A percentile compares a stretch with the other conserved stretches of the same genome.
Conservation (phyloP, 441 rosid species). For the Populus trichocarpa region DNA sequence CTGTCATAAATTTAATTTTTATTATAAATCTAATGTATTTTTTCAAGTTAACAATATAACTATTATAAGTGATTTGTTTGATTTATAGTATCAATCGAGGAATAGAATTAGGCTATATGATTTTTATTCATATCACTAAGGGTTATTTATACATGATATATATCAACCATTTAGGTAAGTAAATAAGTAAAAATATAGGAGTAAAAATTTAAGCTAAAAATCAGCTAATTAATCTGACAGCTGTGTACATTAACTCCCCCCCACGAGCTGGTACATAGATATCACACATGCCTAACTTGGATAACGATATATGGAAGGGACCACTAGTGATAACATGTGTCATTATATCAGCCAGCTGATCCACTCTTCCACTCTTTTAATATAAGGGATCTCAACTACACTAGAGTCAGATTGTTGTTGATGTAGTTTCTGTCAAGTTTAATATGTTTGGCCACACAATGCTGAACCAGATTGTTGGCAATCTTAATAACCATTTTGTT, state of each 20-base stretch:
- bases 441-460: not conserved
- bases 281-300: slow-evolving; percentile 1
- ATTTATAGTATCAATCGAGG: too few species aligned
- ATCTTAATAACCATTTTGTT: not conserved
- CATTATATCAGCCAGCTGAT: not conserved
- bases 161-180: too few species aligned
- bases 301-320: not conserved
- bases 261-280: not conserved
- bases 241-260: not conserved
- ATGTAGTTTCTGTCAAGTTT: not conserved
- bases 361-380: not conserved
- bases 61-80: not conserved
- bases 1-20: too few species aligned
- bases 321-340: not conserved
- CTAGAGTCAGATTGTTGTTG: not conserved
- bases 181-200: too few species aligned
- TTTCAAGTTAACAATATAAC: too few species aligned
- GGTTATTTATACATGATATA: too few species aligned
- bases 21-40: too few species aligned
- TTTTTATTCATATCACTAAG: too few species aligned
- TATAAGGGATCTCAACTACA: not conserved
- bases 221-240: too few species aligned
- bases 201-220: too few species aligned
- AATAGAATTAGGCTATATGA: too few species aligned
- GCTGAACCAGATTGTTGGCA: not conserved